Evolutionary conservation across 352 stramenopile species (phyloP).

Genomic region (Blastocystis sp.): DNA sequence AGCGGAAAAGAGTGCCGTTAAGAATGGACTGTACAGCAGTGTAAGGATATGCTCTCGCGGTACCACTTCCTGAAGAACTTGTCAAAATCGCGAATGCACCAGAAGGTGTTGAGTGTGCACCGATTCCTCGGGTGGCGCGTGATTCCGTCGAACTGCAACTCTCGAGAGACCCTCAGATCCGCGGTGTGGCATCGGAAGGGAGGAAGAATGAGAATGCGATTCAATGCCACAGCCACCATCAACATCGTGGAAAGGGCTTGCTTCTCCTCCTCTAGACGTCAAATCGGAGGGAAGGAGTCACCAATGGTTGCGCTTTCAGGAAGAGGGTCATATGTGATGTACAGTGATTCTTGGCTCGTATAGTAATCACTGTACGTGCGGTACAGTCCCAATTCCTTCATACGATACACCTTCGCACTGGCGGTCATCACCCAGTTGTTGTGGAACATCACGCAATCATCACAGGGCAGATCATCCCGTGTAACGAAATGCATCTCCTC

Average conservation of each 20-base stretch:
- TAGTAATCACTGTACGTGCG: conserved; percentile 38
- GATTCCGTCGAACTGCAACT: background rate
- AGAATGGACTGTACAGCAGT: background rate
- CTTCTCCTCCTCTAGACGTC: conserved; percentile 40
- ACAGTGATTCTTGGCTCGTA: conserved; percentile 10
- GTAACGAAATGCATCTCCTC: conserved; percentile 41
- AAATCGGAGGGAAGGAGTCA: background rate
- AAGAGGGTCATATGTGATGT: conserved; percentile 51
- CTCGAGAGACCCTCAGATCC: background rate
- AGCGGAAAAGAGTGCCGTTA: conserved; percentile 25
- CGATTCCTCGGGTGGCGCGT: conserved; percentile 7
- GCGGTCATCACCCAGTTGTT: conserved; percentile 68
- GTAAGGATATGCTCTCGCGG: conserved; percentile 69
- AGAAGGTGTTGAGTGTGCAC: conserved; percentile 68
- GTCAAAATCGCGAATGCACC: conserved; percentile 65
- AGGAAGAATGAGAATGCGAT: conserved; percentile 68
- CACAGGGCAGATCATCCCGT: conserved; percentile 20
- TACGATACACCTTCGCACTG: conserved; percentile 58
- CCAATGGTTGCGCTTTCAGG: background rate
- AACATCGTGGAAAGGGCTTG: background rate
- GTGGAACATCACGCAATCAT: conserved; percentile 69
- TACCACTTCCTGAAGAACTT: conserved; percentile 1
- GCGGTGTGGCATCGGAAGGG: conserved; percentile 27
- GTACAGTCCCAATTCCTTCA: conserved; percentile 65
- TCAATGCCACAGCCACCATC: conserved; percentile 6